Percentiles rank a stretch among this genome's conserved stretches.
phyloP scores from a whole-genome alignment of 176 grass and related monocot genomes.

The Avena eriantha region DNA sequence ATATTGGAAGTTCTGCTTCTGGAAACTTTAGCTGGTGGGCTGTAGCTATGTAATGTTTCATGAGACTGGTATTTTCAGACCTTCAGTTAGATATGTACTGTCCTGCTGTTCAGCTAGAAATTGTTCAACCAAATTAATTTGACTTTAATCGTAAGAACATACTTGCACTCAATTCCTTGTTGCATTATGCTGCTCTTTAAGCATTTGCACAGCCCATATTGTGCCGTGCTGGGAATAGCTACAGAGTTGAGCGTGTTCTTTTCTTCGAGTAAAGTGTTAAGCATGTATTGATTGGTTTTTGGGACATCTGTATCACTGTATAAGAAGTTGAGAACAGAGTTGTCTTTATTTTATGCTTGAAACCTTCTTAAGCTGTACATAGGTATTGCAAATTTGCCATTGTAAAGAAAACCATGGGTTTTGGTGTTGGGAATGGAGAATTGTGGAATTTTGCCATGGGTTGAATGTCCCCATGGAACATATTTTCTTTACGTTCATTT shows the following conservation, averaged over 20 bases:
- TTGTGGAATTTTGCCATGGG: not conserved
- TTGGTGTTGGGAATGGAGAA: not conserved
- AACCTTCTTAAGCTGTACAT: not conserved
- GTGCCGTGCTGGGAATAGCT: not conserved
- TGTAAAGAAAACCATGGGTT: not conserved
- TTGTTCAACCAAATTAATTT: not conserved
- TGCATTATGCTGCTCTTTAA: not conserved
- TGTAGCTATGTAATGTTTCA: not conserved
- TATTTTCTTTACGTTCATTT: not conserved
- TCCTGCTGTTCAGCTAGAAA: not conserved
- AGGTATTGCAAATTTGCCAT: not conserved
- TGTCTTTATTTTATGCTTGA: not conserved
- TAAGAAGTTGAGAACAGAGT: not conserved
- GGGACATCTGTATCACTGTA: not conserved
- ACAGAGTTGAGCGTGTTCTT: slow-evolving; percentile 1
- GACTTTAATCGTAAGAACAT: not conserved
- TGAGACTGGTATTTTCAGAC: not conserved
- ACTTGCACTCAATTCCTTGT: not conserved
- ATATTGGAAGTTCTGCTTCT: not conserved
- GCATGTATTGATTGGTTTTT: not conserved
- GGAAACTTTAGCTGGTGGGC: not conserved
- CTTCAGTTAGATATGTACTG: not conserved
- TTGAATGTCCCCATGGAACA: slow-evolving; percentile 5
- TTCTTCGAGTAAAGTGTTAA: not conserved
- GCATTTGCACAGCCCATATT: not conserved